These are phyloP conservation scores for Candida labiduridarum DNA, from an alignment of 1,139 yeast species.

Conservation along the genomic window DNA sequence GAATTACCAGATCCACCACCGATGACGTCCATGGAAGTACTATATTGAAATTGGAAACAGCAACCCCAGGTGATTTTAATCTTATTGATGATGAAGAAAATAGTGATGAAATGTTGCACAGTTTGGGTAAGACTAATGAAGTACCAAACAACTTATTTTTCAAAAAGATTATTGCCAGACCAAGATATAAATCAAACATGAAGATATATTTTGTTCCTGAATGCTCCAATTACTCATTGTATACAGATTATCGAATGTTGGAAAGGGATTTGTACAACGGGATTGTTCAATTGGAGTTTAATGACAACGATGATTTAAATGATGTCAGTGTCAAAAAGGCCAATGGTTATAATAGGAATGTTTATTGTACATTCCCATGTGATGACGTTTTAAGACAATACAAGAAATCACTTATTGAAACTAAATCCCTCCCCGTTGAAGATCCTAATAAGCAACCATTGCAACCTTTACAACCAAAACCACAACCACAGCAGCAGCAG, in stretches of 20 bases:
- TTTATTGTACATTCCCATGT: slow-evolving; percentile 29
- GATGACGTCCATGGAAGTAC: slow-evolving; percentile 53
- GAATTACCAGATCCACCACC: slow-evolving; percentile 59
- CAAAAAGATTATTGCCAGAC: slow-evolving; percentile 51
- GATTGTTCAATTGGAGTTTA: slow-evolving; percentile 34
- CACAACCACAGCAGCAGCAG: not conserved
- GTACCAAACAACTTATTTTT: slow-evolving; percentile 49
- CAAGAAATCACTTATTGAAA: slow-evolving; percentile 15
- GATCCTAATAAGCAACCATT: not conserved
- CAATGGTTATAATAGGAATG: slow-evolving; percentile 10
- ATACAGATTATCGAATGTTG: slow-evolving; percentile 52
- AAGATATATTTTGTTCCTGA: slow-evolving; percentile 45
- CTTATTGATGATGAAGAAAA: slow-evolving; percentile 52
- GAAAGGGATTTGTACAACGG: slow-evolving; percentile 56
- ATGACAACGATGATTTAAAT: slow-evolving; percentile 7
- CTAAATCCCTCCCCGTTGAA: not conserved
- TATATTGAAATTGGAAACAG: slow-evolving; percentile 55
- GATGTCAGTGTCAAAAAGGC: slow-evolving; percentile 6
- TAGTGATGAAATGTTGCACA: slow-evolving; percentile 41
- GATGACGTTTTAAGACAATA: slow-evolving; percentile 22
- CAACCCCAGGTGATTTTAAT: slow-evolving; percentile 53
- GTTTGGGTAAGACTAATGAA: slow-evolving; percentile 42
- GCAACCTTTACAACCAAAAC: not conserved
- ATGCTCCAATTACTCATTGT: slow-evolving; percentile 38
- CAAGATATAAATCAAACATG: slow-evolving; percentile 55